phyloP scores from a whole-genome alignment of 1,284 basidiomycete genomes.

The Trichosporon sp. region DNA sequence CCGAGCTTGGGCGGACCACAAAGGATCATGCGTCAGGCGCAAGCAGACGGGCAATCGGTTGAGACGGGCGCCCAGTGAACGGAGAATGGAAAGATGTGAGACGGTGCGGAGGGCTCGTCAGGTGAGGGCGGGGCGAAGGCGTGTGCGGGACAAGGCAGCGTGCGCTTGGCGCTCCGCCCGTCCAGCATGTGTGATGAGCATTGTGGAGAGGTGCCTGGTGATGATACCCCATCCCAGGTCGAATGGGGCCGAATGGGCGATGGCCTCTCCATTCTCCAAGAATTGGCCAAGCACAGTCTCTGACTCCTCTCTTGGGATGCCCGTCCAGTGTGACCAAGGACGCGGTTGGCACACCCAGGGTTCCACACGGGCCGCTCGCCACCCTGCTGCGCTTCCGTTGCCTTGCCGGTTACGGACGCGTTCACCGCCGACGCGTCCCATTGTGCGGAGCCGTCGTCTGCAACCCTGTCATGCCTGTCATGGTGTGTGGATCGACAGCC shows the following conservation, averaged over 20 bases:
- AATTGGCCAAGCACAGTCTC: slow-evolving; percentile 2
- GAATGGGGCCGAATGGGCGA: neutral
- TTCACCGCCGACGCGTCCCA: neutral
- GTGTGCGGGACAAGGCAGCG: slow-evolving; percentile 1
- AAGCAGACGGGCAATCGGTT: neutral
- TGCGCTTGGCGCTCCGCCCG: neutral
- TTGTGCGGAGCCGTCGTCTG: neutral
- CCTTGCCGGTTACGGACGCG: neutral
- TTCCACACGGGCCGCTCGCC: neutral
- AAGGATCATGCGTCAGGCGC: neutral
- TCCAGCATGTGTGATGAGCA: slow-evolving; percentile 10
- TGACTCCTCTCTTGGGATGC: neutral
- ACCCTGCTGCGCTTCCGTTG: neutral
- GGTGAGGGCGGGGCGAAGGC: neutral
- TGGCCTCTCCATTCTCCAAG: neutral
- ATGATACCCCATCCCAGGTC: neutral
- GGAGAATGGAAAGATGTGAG: neutral
- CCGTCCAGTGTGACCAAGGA: neutral
- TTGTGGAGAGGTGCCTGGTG: neutral
- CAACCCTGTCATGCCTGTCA: neutral
- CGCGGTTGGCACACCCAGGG: neutral
- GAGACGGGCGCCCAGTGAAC: neutral
- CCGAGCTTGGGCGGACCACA: slow-evolving; percentile 17
- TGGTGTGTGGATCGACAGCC: neutral
- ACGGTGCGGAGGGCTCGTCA: too few relatives aligned